phyloP scores from a whole-genome alignment of 352 stramenopile species.

The Phytophthora sansomeana region DNA sequence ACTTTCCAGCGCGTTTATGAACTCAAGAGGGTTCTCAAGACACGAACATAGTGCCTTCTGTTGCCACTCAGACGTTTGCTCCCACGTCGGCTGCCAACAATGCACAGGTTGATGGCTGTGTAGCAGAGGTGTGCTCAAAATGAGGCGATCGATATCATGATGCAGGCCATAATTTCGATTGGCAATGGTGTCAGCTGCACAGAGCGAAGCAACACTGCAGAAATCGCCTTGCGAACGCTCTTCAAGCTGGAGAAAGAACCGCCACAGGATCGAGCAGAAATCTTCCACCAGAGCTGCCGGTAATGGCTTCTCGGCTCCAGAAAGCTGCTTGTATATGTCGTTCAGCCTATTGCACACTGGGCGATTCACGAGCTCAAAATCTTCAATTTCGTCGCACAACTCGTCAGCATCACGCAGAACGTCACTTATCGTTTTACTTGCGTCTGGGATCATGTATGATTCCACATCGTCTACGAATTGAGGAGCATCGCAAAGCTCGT shows the following conservation, averaged over 20 bases:
- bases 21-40: neutral
- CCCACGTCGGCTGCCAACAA: constrained; percentile 7
- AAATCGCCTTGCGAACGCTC: neutral
- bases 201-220: neutral
- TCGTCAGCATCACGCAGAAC: neutral
- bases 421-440: neutral
- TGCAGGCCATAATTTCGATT: constrained; percentile 6
- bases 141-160: constrained; percentile 9
- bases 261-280: neutral
- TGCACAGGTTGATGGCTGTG: neutral
- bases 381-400: constrained; percentile 5
- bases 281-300: constrained; percentile 1
- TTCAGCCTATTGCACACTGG: constrained; percentile 1
- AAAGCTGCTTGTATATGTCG: constrained; percentile 3
- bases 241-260: constrained; percentile 1
- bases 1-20: neutral
- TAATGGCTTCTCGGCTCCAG: neutral
- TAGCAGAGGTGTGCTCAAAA: neutral
- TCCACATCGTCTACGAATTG: neutral
- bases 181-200: neutral
- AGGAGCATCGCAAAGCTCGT: neutral
- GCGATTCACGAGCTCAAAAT: constrained; percentile 8
- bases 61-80: neutral
- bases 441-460: neutral
- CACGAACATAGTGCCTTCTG: neutral